A percentile compares a stretch with the other conserved stretches of the same genome.
phyloP scores from a whole-genome alignment of 768 basidiomycete species.

The Cystobasidium ongulense region DNA sequence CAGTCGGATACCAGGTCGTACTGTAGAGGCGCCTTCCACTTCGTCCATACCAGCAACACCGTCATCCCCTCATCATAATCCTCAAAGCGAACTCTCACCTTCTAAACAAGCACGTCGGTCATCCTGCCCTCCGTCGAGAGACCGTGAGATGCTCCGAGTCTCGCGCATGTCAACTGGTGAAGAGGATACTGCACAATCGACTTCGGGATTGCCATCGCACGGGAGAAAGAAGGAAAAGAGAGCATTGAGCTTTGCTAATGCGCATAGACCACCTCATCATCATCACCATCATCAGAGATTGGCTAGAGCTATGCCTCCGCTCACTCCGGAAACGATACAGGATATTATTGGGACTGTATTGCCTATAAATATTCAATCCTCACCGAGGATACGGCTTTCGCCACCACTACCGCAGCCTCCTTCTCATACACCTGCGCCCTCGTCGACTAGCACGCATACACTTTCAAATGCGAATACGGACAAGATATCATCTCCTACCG shows the following conservation, averaged over 20 bases:
- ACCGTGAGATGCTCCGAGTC: background rate
- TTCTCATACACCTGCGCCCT: background rate
- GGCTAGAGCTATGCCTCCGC: background rate
- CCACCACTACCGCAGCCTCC: background rate
- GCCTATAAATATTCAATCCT: background rate
- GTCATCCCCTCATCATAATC: background rate
- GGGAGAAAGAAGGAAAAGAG: background rate
- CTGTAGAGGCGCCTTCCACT: no score
- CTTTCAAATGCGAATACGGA: no score
- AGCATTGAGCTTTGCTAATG: slow-evolving; percentile 1
- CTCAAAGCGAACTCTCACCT: background rate
- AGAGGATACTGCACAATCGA: background rate
- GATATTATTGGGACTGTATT: background rate
- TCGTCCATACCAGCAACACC: background rate
- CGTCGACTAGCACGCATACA: no score
- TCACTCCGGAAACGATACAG: slow-evolving; percentile 1
- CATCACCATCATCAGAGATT: background rate
- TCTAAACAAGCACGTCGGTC: background rate
- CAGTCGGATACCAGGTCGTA: no score
- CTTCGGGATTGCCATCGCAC: background rate
- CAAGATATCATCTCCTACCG: no score
- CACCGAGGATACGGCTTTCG: background rate
- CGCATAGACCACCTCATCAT: background rate
- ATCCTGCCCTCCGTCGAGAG: background rate
- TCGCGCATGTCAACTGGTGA: background rate